Base-by-base conservation (phyloP, 352 stramenopile genomes). In the Phytophthora vignae region DNA sequence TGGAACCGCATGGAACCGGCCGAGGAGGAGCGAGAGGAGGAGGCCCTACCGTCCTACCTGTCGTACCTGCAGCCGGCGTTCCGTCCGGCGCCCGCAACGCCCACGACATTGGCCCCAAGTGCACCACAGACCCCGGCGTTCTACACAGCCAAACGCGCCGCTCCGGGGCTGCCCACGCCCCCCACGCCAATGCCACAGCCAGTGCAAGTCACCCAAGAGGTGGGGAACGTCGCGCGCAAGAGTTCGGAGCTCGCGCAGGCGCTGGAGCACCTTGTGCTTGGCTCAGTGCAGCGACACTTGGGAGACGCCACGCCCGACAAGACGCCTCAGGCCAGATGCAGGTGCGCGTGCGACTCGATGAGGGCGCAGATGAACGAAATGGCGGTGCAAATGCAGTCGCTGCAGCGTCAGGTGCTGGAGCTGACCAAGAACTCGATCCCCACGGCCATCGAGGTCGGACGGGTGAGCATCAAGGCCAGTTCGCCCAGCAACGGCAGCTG, bases 1-100 rank as follows among this genome's bases (percentile, higher is more conserved):
- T 92, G 84, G 84, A 88, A 81, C 65, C 81, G 84, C 60, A 81
- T 87, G 79, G 84, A 79, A 50, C 77, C 81, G 0, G 82, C 84
- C 33, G 85, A 93, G 64, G 85, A 93, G 59, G 85, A 93, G 60
- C 78, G 83, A 36, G 83, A 91, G 53, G 85, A 93, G 62, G 85
- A 93, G 61, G 85, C 85, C 19, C 65, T 93, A 21, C 85, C 85
- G 1, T 88, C 85, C 31, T 93, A 93, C 53, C 64, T 93, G 27
- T 91, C 85, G 42, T 93, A 93, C 57, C 67, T 90, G 27, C 78
- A 88, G 53, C 77, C 82, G 9, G 61, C 80, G 59, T 90, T 89
- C 69, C 74, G 71, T 60, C 55, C 73, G 36, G 66, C 76, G 27
- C 52, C 72, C 17, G 42, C 58, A 9, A 64, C 66, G 19, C 36